These are phyloP conservation scores for Paraglomus brasilianum DNA, from an alignment of 192 early-diverging fungal genomes.

Conservation along the genomic window DNA sequence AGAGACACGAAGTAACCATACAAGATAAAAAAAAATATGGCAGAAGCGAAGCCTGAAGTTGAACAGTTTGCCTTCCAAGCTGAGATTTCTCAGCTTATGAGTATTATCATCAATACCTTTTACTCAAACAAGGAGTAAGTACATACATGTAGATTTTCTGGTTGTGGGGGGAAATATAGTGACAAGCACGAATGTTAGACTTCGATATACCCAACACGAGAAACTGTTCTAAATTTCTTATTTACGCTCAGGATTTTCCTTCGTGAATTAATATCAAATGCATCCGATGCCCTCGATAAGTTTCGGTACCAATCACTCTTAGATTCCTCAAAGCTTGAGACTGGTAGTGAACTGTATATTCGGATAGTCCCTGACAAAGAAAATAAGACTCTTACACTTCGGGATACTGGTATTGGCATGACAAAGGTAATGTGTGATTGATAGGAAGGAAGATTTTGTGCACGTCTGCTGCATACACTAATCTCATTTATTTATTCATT, in stretches of 20 bases:
- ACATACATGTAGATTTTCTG: too few species aligned
- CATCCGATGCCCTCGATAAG: slow-evolving; percentile 93
- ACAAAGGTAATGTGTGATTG: slow-evolving; percentile 55
- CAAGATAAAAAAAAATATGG: background rate
- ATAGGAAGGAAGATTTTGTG: too few species aligned
- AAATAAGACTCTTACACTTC: slow-evolving; percentile 85
- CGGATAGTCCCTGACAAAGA: slow-evolving; percentile 84
- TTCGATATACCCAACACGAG: too few species aligned
- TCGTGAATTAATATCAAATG: slow-evolving; percentile 96
- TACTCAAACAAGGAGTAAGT: slow-evolving; percentile 89
- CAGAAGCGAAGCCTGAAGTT: slow-evolving; percentile 7
- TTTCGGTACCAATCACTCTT: slow-evolving; percentile 97
- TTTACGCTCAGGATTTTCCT: too few species aligned
- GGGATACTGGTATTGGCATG: slow-evolving; percentile 91
- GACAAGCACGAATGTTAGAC: too few species aligned
- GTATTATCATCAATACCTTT: slow-evolving; percentile 99
- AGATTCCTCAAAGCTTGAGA: slow-evolving; percentile 89
- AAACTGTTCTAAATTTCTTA: too few species aligned
- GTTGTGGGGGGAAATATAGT: too few species aligned
- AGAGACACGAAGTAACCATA: background rate
- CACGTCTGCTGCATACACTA: too few species aligned
- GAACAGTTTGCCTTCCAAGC: slow-evolving; percentile 74
- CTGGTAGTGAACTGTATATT: slow-evolving; percentile 93
- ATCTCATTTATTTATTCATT: background rate
- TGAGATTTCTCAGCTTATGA: slow-evolving; percentile 99